These are phyloP conservation scores for Yarrowia deformans DNA, from an alignment of 805 yeast species.

Conservation along the genomic window DNA sequence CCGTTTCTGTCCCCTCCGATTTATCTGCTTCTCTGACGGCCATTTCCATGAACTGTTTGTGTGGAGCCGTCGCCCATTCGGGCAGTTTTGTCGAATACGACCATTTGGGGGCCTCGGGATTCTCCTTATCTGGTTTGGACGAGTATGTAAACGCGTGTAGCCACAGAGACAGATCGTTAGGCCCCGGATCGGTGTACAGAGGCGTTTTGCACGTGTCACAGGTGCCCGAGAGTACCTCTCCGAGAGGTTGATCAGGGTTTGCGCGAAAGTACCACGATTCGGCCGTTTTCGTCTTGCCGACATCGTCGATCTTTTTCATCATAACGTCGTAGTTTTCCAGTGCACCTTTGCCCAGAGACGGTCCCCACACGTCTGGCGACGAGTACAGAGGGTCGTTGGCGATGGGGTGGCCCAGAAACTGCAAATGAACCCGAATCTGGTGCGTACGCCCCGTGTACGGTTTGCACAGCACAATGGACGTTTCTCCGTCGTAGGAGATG, in stretches of 20 bases:
- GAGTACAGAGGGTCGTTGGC: constrained; percentile 93
- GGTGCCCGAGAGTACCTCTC: constrained; percentile 68
- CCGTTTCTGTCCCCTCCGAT: constrained; percentile 82
- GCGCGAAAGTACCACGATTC: constrained; percentile 66
- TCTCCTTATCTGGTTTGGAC: constrained; percentile 37
- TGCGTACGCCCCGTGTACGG: constrained; percentile 96
- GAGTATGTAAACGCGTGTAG: constrained; percentile 85
- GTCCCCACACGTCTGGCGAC: constrained; percentile 82
- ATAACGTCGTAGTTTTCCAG: constrained; percentile 42
- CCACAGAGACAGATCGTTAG: constrained; percentile 86
- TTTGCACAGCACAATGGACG: constrained; percentile 78
- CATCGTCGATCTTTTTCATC: constrained; percentile 56
- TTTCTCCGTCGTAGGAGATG: constrained; percentile 69
- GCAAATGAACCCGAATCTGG: constrained; percentile 92
- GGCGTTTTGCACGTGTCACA: constrained; percentile 75
- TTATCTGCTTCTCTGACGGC: constrained; percentile 82
- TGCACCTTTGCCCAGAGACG: constrained; percentile 61
- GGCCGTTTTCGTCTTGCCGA: constrained; percentile 76
- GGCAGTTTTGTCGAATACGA: constrained; percentile 78
- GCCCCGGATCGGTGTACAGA: constrained; percentile 86
- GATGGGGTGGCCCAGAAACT: constrained; percentile 86
- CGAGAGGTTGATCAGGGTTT: constrained; percentile 50
- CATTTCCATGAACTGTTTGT: constrained; percentile 67
- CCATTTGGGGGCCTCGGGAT: constrained; percentile 57
- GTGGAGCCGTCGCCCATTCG: constrained; percentile 76